Conservation (phyloP, 768 basidiomycete genomes). For the Termitomyces sp. region DNA sequence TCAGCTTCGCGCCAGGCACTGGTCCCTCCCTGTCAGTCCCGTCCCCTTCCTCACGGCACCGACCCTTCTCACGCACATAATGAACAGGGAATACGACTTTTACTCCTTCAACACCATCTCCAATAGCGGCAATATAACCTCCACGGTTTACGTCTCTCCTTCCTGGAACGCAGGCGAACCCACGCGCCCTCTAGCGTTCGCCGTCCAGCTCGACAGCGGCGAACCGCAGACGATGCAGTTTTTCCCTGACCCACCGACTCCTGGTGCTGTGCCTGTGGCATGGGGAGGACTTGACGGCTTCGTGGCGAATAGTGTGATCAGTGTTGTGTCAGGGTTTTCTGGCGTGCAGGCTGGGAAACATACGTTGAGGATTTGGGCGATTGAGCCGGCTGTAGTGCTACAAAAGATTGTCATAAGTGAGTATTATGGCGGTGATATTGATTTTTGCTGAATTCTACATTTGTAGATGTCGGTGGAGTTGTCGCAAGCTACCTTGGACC, state of each 20-base stretch:
- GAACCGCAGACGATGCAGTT: constrained; percentile 38
- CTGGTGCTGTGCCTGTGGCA: constrained; percentile 38
- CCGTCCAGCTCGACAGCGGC: constrained; percentile 45
- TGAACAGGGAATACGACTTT: constrained; percentile 57
- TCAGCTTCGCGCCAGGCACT: constrained; percentile 54
- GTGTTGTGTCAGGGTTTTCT: constrained; percentile 32
- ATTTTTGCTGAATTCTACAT: background rate
- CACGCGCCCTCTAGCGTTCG: constrained; percentile 46
- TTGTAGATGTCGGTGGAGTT: constrained; percentile 51
- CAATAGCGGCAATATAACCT: constrained; percentile 37
- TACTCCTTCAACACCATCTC: constrained; percentile 48
- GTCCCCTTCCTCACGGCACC: background rate
- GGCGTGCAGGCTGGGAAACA: constrained; percentile 47
- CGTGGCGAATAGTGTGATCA: constrained; percentile 47
- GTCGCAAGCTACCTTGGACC: constrained; percentile 57
- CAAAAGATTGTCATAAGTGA: constrained; percentile 59
- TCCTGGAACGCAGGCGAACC: constrained; percentile 47
- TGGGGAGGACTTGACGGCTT: constrained; percentile 49
- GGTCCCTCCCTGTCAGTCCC: constrained; percentile 53
- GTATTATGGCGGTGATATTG: constrained; percentile 3
- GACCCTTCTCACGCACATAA: background rate
- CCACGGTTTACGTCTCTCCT: constrained; percentile 45
- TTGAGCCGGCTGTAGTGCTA: constrained; percentile 55
- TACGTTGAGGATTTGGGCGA: constrained; percentile 51
- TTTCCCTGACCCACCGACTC: constrained; percentile 34